Percentiles rank a stretch among this genome's conserved stretches.
These are phyloP conservation scores for Penicillium sp. DNA, from an alignment of 2,329 filamentous ascomycete species.

Conservation along the genomic window DNA sequence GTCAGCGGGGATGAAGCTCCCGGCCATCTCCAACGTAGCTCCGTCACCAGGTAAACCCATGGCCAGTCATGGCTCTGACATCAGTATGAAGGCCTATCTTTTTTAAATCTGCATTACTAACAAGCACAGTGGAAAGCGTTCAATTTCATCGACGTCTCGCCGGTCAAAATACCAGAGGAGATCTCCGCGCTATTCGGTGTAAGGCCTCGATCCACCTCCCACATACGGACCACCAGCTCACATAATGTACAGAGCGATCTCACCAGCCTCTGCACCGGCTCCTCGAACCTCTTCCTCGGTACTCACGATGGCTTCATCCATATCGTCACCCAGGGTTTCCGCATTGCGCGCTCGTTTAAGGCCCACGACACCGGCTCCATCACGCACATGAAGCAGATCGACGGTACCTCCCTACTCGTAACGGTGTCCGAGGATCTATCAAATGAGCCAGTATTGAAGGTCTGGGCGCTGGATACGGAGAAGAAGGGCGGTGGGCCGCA, in stretches of 20 bases:
- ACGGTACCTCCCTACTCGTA: slow-evolving; percentile 79
- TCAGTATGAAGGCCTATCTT: slow-evolving; percentile 30
- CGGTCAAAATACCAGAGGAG: slow-evolving; percentile 76
- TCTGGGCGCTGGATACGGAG: slow-evolving; percentile 95
- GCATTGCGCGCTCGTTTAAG: slow-evolving; percentile 79
- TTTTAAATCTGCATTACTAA: neutral
- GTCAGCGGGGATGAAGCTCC: slow-evolving; percentile 5
- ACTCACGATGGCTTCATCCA: slow-evolving; percentile 81
- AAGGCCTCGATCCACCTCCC: slow-evolving; percentile 39
- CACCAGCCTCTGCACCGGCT: slow-evolving; percentile 79
- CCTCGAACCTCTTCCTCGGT: slow-evolving; percentile 85
- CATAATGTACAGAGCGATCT: slow-evolving; percentile 58
- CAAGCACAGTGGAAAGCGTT: slow-evolving; percentile 87
- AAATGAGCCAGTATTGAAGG: slow-evolving; percentile 83
- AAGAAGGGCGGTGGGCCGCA: slow-evolving; percentile 90
- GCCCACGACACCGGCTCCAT: slow-evolving; percentile 75
- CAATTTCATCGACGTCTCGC: slow-evolving; percentile 96
- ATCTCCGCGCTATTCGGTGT: slow-evolving; percentile 76
- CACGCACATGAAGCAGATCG: slow-evolving; percentile 88
- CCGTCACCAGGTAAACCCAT: slow-evolving; percentile 23
- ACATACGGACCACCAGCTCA: neutral
- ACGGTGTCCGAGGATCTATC: slow-evolving; percentile 81
- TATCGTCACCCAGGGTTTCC: slow-evolving; percentile 84
- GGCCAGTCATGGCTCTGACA: slow-evolving; percentile 44
- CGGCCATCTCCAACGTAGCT: slow-evolving; percentile 14